Evolutionary conservation across 2,329 filamentous ascomycete genomes (phyloP).

Genomic region (Phyllosticta capitalensis): DNA sequence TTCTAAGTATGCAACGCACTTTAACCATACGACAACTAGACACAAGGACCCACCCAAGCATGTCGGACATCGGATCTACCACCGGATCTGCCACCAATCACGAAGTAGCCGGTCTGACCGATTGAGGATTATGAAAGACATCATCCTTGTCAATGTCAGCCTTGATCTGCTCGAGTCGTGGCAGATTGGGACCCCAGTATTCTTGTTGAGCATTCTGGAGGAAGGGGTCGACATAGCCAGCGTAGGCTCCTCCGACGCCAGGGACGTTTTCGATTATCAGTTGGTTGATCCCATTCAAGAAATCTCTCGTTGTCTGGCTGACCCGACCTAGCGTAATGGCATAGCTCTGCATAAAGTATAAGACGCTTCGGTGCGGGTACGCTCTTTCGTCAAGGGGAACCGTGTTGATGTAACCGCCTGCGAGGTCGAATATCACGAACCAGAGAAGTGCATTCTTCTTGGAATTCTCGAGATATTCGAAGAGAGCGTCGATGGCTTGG

Average conservation of each 20-base stretch:
- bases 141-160: slow-evolving; percentile 30
- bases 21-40: too few relatives aligned
- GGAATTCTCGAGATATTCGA: slow-evolving; percentile 21
- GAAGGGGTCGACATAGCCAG: slow-evolving; percentile 43
- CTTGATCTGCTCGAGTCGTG: slow-evolving; percentile 29
- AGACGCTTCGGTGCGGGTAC: slow-evolving; percentile 23
- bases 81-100: too few relatives aligned
- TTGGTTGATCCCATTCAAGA: slow-evolving; percentile 33
- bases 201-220: slow-evolving; percentile 34
- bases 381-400: slow-evolving; percentile 23
- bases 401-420: slow-evolving; percentile 25
- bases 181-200: slow-evolving; percentile 37
- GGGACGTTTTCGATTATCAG: slow-evolving; percentile 23
- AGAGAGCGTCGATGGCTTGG: slow-evolving; percentile 22
- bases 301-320: slow-evolving; percentile 27
- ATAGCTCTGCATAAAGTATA: slow-evolving; percentile 31
- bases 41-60: too few relatives aligned
- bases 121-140: slow-evolving; percentile 28
- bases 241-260: slow-evolving; percentile 36
- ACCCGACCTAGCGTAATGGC: slow-evolving; percentile 25
- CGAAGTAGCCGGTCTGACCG: slow-evolving; percentile 17
- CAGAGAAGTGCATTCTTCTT: slow-evolving; percentile 25
- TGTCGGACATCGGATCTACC: too few relatives aligned
- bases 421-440: slow-evolving; percentile 28
- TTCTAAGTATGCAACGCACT: too few relatives aligned